A percentile compares a stretch with the other conserved stretches of the same genome.
phyloP scores from a whole-genome alignment of 176 grass and related monocot genomes.

The Triticum timopheevii region DNA sequence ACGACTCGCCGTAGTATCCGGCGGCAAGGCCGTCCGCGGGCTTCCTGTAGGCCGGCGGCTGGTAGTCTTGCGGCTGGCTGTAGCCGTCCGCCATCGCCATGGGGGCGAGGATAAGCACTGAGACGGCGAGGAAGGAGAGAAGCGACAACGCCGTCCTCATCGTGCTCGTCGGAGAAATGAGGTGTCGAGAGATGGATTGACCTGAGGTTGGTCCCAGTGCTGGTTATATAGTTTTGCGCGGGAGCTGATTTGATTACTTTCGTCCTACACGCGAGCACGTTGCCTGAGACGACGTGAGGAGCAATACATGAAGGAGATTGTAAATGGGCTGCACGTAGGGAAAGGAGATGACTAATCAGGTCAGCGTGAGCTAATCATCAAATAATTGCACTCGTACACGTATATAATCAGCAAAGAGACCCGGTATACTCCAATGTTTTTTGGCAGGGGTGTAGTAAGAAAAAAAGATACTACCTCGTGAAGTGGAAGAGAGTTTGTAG shows the following conservation, averaged over 20 bases:
- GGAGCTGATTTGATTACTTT: not conserved
- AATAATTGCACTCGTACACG: not conserved
- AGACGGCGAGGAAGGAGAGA: conserved; percentile 20
- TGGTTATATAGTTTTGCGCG: conserved; percentile 16
- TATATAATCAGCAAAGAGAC: not conserved
- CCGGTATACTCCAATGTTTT: not conserved
- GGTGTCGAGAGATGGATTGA: not conserved
- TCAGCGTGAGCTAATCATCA: not conserved
- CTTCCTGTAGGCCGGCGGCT: not conserved
- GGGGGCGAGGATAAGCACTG: conserved; percentile 14
- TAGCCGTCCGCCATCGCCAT: not conserved
- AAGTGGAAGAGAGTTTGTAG: no score
- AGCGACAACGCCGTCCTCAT: conserved; percentile 24
- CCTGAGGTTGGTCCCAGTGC: not conserved
- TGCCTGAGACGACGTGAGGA: conserved; percentile 15
- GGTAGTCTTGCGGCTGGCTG: not conserved
- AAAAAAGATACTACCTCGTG: no score
- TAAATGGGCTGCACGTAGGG: conserved; percentile 35
- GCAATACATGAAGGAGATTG: conserved; percentile 11
- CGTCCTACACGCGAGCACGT: conserved; percentile 24
- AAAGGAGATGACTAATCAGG: not conserved
- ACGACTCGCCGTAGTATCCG: conserved; percentile 40
- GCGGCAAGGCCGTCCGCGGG: conserved; percentile 9
- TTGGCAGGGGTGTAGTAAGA: no score
- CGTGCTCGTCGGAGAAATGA: not conserved